Evolutionary conservation across 2,329 filamentous ascomycete species (phyloP), one percentile per base, ranked within the genome.

Genomic region (Calonectria honghensis): DNA sequence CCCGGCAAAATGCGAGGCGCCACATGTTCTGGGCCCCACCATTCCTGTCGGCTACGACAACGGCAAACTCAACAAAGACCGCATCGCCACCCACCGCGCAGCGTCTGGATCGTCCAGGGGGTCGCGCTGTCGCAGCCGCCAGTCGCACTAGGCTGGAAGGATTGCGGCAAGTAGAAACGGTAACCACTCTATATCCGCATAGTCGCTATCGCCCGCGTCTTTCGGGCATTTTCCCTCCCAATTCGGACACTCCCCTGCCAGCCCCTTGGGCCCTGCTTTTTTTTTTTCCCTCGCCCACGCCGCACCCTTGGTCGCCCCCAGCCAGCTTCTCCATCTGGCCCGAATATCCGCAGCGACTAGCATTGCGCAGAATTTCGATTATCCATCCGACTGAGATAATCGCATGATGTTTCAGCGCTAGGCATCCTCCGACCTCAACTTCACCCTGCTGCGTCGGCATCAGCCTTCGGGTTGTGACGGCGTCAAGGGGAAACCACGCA

Each of bases 21-120:
- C 63, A 72, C 63, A 50, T 37, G 51, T 35, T 68, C 54, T 45
- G 24, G 13, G 63, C 63, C 51, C 63, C 63, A 59, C 63, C 32
- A 14, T 13, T 48, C 41, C 35, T 27, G 16, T 54, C 61, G 63
- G 70, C 64, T 68, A 57, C 41, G 39, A 67, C 20, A 39, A 68
- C 70, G 68, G 68, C 68, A 70, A 51, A 50, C 67, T 48, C 27
- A 68, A 57, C 66, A 57, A 57, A 57, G 50, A 57, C 51, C 66
- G 29, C 54, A 70, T 39, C 32, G 45, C 59, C 68, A 50, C 52
- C 54, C 11, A 24, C n/a, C n/a, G n/a, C 31, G 51, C 27, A 54
- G 27, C 24, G 20, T 54, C 31, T 54, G 51, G 16, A 29, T 54
- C 51, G 27, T 11, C 31, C 3, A 54, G 24, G 51, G 18, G 41